Evolutionary conservation across 2,329 filamentous ascomycete species (phyloP), one percentile per base, ranked within the genome.

Genomic region (Phyllosticta citriasiana): DNA sequence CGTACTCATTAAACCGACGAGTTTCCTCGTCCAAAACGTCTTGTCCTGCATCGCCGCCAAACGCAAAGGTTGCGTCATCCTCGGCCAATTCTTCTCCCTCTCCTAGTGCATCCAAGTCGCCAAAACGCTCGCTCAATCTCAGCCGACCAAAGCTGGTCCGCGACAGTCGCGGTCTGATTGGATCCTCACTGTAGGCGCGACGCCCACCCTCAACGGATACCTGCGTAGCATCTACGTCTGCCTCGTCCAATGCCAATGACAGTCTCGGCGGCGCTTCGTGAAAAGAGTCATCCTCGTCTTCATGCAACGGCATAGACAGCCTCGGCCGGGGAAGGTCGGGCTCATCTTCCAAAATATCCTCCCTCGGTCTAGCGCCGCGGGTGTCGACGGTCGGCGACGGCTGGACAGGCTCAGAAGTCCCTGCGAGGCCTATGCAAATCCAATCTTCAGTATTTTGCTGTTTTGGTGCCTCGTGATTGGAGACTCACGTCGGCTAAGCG

Each of bases 91-190:
- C 51, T 55, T 72, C 71, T 4, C 67, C 69, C 16, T 72, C 70
- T 9, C 68, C 71, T 2, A 74, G 63, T 33, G 74, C 73, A 19
- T 75, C 78, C 55, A 77, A 64, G 60, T 80, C 79, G 1, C 72
- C 78, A 65, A 82, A 82, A 61, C 77, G 73, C 62, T 82, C 81
- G 65, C 79, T 82, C 55, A 80, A 68, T 22, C 76, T 69, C 24
- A 72, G 68, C 57, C 70, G 73, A 12, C 72, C 74, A 58, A 75
- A 73, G 40, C 40, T 47, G 5, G 40, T 47, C n/a, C 40, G 16
- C 63, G 79, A 77, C 63, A 77, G 75, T 63, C 19, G 74, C 74
- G 63, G 79, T 72, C 55, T 74, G 12, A 71, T 66, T 6, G 71
- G 73, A 56, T 74, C 72, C 59, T 75, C 73, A 54, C 72, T 73